phyloP scores from a whole-genome alignment of 1,139 yeast genomes.

The Taiozyma sp. region DNA sequence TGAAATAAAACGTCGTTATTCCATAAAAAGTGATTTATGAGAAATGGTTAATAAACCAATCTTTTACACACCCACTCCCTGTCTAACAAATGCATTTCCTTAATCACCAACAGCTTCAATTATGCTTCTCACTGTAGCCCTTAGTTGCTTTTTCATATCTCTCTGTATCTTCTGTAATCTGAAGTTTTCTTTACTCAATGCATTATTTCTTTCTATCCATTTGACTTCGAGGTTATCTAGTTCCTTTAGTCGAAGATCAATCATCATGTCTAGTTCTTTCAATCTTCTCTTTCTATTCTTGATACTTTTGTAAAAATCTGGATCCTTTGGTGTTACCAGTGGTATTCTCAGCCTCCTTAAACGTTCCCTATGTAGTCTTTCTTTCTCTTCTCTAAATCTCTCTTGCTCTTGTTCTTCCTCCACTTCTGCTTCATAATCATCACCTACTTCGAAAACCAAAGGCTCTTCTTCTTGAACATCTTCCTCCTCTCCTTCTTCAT shows the following conservation, averaged over 20 bases:
- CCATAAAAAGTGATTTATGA: neutral
- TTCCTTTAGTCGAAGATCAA: neutral
- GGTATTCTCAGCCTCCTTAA: neutral
- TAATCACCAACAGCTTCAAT: neutral
- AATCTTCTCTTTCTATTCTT: neutral
- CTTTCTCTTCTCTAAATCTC: neutral
- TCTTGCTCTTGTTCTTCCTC: constrained; percentile 5
- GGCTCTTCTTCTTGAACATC: constrained; percentile 44
- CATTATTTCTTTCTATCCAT: neutral
- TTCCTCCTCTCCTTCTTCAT: constrained; percentile 43
- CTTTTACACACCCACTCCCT: neutral
- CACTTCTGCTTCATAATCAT: constrained; percentile 50
- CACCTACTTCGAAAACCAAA: constrained; percentile 32
- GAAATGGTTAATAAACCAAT: neutral
- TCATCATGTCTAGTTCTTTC: neutral
- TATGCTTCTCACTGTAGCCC: neutral
- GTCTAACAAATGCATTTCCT: neutral
- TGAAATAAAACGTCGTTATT: neutral
- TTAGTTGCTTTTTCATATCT: neutral
- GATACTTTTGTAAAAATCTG: neutral
- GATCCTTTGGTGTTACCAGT: neutral
- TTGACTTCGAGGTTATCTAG: neutral
- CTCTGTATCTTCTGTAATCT: neutral
- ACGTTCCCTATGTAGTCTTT: neutral
- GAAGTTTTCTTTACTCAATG: neutral